phyloP scores from a whole-genome alignment of 805 yeast species.

The Millerago galiae region DNA sequence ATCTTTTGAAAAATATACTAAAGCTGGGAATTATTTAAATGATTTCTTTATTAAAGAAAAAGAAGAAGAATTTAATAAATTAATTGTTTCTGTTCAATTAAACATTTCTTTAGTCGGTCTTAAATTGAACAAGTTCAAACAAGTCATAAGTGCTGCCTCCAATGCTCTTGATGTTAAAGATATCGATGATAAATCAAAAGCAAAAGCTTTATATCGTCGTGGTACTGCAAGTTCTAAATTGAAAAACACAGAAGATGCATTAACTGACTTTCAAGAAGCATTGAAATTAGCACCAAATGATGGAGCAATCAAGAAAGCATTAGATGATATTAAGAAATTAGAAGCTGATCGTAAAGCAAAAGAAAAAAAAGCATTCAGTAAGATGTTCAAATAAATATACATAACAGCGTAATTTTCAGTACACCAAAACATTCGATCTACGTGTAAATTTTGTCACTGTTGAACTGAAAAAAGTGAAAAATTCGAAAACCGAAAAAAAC shows the following conservation, averaged over 20 bases:
- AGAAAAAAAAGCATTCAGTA: constrained; percentile 69
- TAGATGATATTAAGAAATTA: constrained; percentile 48
- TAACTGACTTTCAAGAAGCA: constrained; percentile 61
- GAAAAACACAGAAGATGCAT: constrained; percentile 67
- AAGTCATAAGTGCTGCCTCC: constrained; percentile 52
- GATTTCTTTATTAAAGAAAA: constrained; percentile 73
- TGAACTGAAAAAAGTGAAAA: constrained; percentile 11
- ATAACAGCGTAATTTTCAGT: constrained; percentile 7
- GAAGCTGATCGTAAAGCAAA: constrained; percentile 53
- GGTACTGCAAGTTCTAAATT: constrained; percentile 63
- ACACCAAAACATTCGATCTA: not conserved
- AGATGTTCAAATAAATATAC: constrained; percentile 42
- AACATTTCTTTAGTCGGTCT: constrained; percentile 72
- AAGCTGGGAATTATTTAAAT: constrained; percentile 62
- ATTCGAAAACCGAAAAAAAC: constrained; percentile 5
- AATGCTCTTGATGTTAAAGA: constrained; percentile 57
- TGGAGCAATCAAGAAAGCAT: constrained; percentile 60
- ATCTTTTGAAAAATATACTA: constrained; percentile 64
- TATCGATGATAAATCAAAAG: constrained; percentile 55
- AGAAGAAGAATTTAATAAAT: constrained; percentile 38
- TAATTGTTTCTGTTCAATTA: constrained; percentile 59
- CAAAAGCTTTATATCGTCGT: constrained; percentile 84
- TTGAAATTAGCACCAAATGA: constrained; percentile 60
- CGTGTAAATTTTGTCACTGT: constrained; percentile 2
- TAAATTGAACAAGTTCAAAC: constrained; percentile 50